Base-by-base conservation (phyloP, 2,329 filamentous ascomycete species). In the Hirsutella rhossiliensis region DNA sequence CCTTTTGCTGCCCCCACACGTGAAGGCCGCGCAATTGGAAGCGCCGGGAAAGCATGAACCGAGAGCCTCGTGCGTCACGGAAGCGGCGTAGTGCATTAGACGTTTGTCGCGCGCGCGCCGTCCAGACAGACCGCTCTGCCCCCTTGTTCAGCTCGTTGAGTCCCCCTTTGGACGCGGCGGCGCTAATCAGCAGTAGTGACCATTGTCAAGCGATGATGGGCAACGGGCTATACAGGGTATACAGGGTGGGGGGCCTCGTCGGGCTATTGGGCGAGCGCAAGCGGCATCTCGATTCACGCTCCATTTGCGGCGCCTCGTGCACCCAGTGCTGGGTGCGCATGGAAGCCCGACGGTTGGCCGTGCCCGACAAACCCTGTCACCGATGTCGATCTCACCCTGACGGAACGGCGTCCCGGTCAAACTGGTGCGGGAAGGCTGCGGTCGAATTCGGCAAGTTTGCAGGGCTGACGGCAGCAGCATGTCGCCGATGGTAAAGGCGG, bases 171-270 rank as follows among this genome's bases (percentile, higher is more conserved):
- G 29, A 15, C 20, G 23, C 30, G 40, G 31, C 46, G 34, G 17
- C 39, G 47, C 49, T 52, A 46, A 52, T 45, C 23, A 20, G 15
- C n/a, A 29, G 15, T 45, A 68, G 65, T 68, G 28, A 68, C 65
- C 12, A 84, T 85, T 63, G 66, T 85, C 61, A 85, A 85, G 66
- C 77, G 78, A 68, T 84, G 69, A 72, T 47, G 31, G 34, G 32
- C 37, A 36, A 40, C 29, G 17, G 28, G 48, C 7, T n/a, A n/a
- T n/a, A n/a, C n/a, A n/a, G n/a, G n/a, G n/a, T n/a, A n/a, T 37
- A 11, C 37, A 17, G 23, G 43, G 43, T 30, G 38, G 38, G 46
- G 32, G 38, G 30, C 20, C 30, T 13, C 11, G 44, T 20, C 43
- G 45, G 43, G 44, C 47, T n/a, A 45, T 40, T 45, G 45, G 44